Percentiles rank a stretch among this genome's conserved stretches.
phyloP scores from a whole-genome alignment of 106 monocot species.

The Platanthera zijinensis region DNA sequence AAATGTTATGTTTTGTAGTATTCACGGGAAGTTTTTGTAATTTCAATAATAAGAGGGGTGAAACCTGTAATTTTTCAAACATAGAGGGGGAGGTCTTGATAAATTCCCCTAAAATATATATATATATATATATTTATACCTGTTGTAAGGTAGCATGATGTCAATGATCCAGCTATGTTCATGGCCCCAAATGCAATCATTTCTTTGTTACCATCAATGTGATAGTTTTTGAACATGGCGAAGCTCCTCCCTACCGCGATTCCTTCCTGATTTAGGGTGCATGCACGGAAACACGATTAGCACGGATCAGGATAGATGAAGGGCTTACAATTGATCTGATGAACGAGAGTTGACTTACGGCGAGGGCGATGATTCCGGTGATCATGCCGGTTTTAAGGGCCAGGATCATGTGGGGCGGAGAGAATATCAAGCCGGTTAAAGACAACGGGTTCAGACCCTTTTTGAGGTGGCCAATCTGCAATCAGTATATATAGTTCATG shows the following conservation, averaged over 20 bases:
- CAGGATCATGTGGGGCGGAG: constrained; percentile 36
- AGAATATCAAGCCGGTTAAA: constrained; percentile 35
- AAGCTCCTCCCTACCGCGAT: constrained; percentile 54
- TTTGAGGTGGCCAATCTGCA: constrained; percentile 63
- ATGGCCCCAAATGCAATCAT: constrained; percentile 70
- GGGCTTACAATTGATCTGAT: not conserved
- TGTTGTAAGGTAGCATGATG: constrained; percentile 52
- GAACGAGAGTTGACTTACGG: constrained; percentile 28
- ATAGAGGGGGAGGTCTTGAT: not conserved
- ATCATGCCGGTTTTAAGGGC: constrained; percentile 59
- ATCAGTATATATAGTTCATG: not conserved
- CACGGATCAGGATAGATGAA: not conserved
- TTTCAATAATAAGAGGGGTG: no score
- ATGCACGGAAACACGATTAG: not conserved
- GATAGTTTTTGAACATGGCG: constrained; percentile 60
- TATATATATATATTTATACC: constrained; percentile 15
- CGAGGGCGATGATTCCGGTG: constrained; percentile 65
- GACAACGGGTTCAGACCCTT: constrained; percentile 74
- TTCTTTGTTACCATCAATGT: constrained; percentile 65
- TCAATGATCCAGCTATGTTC: constrained; percentile 59
- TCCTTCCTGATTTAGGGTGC: constrained; percentile 30
- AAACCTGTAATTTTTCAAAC: no score
- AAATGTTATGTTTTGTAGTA: no score
- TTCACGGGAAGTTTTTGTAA: no score
- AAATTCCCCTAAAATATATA: not conserved